Conservation (phyloP, 148 eudicot genomes). For the Rhododendron simsii region DNA sequence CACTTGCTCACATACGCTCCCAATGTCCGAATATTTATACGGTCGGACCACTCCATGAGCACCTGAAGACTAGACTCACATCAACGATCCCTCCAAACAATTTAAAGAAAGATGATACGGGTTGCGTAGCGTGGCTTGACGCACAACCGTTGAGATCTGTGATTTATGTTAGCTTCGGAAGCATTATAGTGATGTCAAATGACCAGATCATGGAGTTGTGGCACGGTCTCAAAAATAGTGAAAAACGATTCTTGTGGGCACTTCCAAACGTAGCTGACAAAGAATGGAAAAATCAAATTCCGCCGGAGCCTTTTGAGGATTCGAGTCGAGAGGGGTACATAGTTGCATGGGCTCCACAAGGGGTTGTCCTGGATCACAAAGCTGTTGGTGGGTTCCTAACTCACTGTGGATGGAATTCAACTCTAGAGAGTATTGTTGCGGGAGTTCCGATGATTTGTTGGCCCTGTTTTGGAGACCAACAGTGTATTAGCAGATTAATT, state of each 20-base stretch:
- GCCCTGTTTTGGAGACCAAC: background rate
- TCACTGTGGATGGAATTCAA: background rate
- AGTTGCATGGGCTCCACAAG: background rate
- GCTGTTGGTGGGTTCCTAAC: background rate
- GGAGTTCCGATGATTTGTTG: background rate
- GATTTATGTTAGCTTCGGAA: background rate
- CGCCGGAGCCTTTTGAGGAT: background rate
- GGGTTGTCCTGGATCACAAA: background rate
- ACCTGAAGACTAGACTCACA: too few relatives aligned
- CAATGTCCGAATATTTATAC: too few relatives aligned
- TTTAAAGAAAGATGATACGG: background rate
- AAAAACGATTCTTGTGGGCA: background rate
- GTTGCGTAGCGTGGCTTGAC: background rate
- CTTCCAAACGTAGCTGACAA: background rate
- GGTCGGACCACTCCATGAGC: too few relatives aligned
- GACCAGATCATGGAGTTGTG: background rate
- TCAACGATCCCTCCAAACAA: too few relatives aligned
- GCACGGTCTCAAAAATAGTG: background rate
- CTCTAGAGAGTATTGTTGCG: background rate
- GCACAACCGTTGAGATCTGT: background rate
- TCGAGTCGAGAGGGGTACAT: background rate
- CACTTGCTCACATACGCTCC: too few relatives aligned
- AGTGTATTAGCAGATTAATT: background rate
- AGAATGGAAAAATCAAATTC: background rate
- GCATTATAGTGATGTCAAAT: background rate